Conservation (phyloP, 2,329 filamentous ascomycete genomes). For the Lachnum nothofagi region DNA sequence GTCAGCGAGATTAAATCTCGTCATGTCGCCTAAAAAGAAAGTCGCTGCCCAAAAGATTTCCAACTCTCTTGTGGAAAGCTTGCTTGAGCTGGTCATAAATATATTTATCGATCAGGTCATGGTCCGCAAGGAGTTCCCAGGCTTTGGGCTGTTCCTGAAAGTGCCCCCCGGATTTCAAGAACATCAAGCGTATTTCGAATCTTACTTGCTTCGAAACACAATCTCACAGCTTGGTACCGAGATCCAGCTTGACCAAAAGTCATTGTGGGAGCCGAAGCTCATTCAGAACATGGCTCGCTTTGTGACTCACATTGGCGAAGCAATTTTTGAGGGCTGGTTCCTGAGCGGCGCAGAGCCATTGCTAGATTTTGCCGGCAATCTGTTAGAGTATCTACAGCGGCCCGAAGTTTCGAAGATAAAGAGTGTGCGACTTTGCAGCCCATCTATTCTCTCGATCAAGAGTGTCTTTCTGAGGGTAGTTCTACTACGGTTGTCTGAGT, state of each 20-base stretch:
- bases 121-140: conserved; percentile 81
- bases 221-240: conserved; percentile 65
- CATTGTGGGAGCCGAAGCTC: conserved; percentile 74
- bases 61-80: conserved; percentile 66
- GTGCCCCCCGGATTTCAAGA: conserved; percentile 90
- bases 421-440: conserved; percentile 83
- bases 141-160: conserved; percentile 79
- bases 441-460: conserved; percentile 72
- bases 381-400: conserved; percentile 83
- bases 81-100: conserved; percentile 71
- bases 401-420: conserved; percentile 78
- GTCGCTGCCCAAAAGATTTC: conserved; percentile 49
- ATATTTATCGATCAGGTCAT: conserved; percentile 85
- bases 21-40: conserved; percentile 55
- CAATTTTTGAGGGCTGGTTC: conserved; percentile 95
- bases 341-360: conserved; percentile 78
- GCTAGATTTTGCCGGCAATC: conserved; percentile 77
- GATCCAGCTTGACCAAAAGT: conserved; percentile 65
- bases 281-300: conserved; percentile 84
- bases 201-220: conserved; percentile 73
- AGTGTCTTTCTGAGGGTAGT: conserved; percentile 73
- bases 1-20: conserved; percentile 57
- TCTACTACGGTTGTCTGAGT: conserved; percentile 75
- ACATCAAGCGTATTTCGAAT: conserved; percentile 92
- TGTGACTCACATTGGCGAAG: conserved; percentile 75